A percentile compares a stretch with the other conserved stretches of the same genome.
Conservation (phyloP, 164 flowering plant species). For the Chimonanthus praecox region DNA sequence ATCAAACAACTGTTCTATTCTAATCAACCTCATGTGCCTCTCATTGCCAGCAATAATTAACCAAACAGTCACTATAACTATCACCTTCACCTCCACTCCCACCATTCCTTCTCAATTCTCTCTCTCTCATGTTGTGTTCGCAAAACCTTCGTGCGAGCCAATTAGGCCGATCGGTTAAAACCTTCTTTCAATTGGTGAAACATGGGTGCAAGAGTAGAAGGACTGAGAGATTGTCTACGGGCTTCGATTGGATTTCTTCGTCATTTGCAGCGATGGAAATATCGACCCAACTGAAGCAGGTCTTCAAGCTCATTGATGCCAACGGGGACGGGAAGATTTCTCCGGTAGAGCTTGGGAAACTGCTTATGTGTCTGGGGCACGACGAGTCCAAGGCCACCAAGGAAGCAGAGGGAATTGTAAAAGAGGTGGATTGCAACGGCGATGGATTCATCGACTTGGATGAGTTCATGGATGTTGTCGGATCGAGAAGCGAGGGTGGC, state of each 20-base stretch:
- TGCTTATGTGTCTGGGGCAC: conserved; percentile 49
- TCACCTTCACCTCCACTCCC: not conserved
- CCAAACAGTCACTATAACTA: not conserved
- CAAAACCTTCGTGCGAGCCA: conserved; percentile 15
- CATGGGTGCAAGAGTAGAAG: conserved; percentile 16
- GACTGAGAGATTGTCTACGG: conserved; percentile 19
- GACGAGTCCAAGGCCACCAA: conserved; percentile 30
- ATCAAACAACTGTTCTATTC: not conserved
- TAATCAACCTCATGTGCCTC: conserved; percentile 10
- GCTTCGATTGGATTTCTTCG: conserved; percentile 24
- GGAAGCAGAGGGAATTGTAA: conserved; percentile 57
- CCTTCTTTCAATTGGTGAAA: conserved; percentile 12
- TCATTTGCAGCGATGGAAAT: conserved; percentile 43
- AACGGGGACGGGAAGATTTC: conserved; percentile 73
- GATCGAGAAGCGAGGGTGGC: conserved; percentile 2
- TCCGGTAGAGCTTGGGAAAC: conserved; percentile 40
- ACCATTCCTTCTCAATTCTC: conserved; percentile 1
- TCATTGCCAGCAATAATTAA: conserved; percentile 8
- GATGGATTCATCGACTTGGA: conserved; percentile 66
- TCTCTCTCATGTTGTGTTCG: conserved; percentile 21
- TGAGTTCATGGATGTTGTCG: conserved; percentile 50
- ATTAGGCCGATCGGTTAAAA: conserved; percentile 17
- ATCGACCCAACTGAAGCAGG: conserved; percentile 44
- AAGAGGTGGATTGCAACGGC: conserved; percentile 46
- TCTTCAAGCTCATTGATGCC: conserved; percentile 58